Evolutionary conservation across 176 grass and related monocot species (phyloP).

Genomic region (Metroxylon sagu): DNA sequence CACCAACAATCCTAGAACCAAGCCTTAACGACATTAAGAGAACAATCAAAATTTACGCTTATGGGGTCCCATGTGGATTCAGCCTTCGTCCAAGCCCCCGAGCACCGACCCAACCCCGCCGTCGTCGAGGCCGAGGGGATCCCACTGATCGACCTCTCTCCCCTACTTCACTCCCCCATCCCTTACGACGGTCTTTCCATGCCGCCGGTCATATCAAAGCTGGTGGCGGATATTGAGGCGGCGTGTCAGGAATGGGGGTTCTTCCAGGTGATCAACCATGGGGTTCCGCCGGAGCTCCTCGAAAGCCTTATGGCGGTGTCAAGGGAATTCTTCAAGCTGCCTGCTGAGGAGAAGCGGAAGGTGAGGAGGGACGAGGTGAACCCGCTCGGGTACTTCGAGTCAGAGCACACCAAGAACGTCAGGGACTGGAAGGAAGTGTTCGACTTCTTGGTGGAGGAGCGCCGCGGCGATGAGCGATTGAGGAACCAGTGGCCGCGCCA

Average conservation of each 20-base stretch:
- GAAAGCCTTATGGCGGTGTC: slow-evolving; percentile 2
- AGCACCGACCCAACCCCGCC: slow-evolving; percentile 49
- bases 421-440: slow-evolving; percentile 96
- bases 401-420: slow-evolving; percentile 87
- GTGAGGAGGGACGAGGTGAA: slow-evolving; percentile 44
- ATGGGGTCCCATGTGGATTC: no score
- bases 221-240: slow-evolving; percentile 39
- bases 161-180: slow-evolving; percentile 20
- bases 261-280: slow-evolving; percentile 72
- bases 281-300: slow-evolving; percentile 26
- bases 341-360: slow-evolving; percentile 27
- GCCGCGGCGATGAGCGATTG: slow-evolving; percentile 1
- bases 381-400: slow-evolving; percentile 65
- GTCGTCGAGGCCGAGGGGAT: slow-evolving; percentile 46
- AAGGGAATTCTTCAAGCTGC: slow-evolving; percentile 48
- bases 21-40: no score
- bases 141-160: slow-evolving; percentile 61
- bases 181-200: neutral
- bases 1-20: no score
- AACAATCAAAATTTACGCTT: no score
- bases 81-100: slow-evolving; percentile 67
- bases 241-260: slow-evolving; percentile 80
- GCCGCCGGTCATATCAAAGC: neutral
- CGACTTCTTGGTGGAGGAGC: slow-evolving; percentile 37
- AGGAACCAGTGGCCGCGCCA: slow-evolving; percentile 59